phyloP scores from a whole-genome alignment of 73 alveolate species.

The Paramecium pentaurelia region DNA sequence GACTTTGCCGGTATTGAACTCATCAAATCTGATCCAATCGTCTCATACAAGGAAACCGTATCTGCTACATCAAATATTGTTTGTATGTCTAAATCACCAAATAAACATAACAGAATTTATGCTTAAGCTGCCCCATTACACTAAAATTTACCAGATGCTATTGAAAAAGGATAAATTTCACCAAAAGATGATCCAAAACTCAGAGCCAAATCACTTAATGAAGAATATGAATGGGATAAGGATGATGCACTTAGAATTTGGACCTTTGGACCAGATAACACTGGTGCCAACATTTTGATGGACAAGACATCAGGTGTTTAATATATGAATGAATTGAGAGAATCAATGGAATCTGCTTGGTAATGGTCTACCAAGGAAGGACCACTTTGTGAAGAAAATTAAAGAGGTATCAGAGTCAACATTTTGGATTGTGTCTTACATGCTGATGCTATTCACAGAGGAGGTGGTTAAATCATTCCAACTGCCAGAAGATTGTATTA shows the following conservation, averaged over 20 bases:
- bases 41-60: constrained; percentile 98
- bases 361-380: constrained; percentile 99
- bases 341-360: constrained; percentile 95
- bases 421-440: constrained; percentile 87
- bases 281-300: constrained; percentile 95
- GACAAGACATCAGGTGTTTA: constrained; percentile 93
- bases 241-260: constrained; percentile 79
- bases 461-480: constrained; percentile 99
- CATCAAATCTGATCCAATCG: constrained; percentile 96
- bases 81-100: constrained; percentile 98
- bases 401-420: constrained; percentile 98
- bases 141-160: constrained; percentile 90
- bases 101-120: constrained; percentile 98
- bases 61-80: constrained; percentile 73
- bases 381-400: constrained; percentile 94
- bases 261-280: constrained; percentile 98
- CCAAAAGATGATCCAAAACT: constrained; percentile 89
- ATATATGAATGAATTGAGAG: constrained; percentile 95
- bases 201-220: constrained; percentile 87
- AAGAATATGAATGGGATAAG: constrained; percentile 88
- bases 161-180: constrained; percentile 67
- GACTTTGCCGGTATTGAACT: constrained; percentile 95
- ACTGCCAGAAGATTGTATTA: constrained; percentile 97
- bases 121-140: constrained; percentile 90
- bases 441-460: constrained; percentile 98